These are phyloP conservation scores for cucumber (Cucumis sativus) DNA, from an alignment of 306 rosid genomes.

Conservation along the genomic window Cucumber_9930_V3 NC_026657.2:9582001-9582500, in stretches of 20 bases:
- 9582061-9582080: slow-evolving; percentile 42
- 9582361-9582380: slow-evolving; percentile 48
- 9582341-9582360: slow-evolving; percentile 24
- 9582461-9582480: slow-evolving; percentile 64
- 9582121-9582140: slow-evolving; percentile 42
- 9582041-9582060: slow-evolving; percentile 42
- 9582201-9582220: slow-evolving; percentile 29
- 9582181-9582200: slow-evolving; percentile 37
- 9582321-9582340: slow-evolving; percentile 21
- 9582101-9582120: slow-evolving; percentile 43
- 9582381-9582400: slow-evolving; percentile 71
- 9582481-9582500: slow-evolving; percentile 45
- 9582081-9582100: slow-evolving; percentile 58
- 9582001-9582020: slow-evolving; percentile 58
- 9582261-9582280: slow-evolving; percentile 95
- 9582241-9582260: slow-evolving; percentile 59
- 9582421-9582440: slow-evolving; percentile 55
- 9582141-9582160: slow-evolving; percentile 35
- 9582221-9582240: slow-evolving; percentile 57
- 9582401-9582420: slow-evolving; percentile 34
- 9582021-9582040: slow-evolving; percentile 28
- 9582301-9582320: slow-evolving; percentile 55
- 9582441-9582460: slow-evolving; percentile 77
- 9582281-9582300: slow-evolving; percentile 89
- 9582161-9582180: slow-evolving; percentile 40